phyloP scores from a whole-genome alignment of 202 grass and related monocot genomes.

The Sporobolus alterniflorus region DNA sequence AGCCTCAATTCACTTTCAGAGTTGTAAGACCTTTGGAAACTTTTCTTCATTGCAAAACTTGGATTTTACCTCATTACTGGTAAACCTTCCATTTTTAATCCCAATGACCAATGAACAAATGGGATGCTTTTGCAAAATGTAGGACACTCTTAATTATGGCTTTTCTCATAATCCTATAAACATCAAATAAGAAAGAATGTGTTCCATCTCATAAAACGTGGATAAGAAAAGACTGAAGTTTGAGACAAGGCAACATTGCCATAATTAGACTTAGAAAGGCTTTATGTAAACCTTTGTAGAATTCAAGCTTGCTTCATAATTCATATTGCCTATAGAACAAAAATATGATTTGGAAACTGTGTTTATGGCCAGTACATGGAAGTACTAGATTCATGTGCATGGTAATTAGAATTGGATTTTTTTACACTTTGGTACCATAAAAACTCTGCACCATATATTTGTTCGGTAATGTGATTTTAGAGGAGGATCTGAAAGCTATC shows the following conservation, averaged over 20 bases:
- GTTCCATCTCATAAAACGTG: neutral
- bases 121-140: neutral
- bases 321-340: neutral
- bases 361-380: neutral
- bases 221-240: neutral
- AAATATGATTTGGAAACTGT: neutral
- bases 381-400: neutral
- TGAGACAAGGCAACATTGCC: neutral
- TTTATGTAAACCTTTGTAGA: constrained; percentile 23
- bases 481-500: neutral
- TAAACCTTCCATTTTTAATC: neutral
- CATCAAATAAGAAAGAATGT: neutral
- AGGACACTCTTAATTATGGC: neutral
- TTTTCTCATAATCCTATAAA: neutral
- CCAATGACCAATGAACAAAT: neutral
- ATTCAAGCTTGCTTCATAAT: neutral
- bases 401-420: neutral
- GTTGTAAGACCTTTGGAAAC: constrained; percentile 67
- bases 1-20: constrained; percentile 76
- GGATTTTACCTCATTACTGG: neutral
- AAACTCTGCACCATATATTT: neutral
- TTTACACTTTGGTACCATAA: neutral
- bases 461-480: constrained; percentile 5
- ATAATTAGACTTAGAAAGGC: too few relatives aligned
- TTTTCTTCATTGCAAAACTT: constrained; percentile 17